Percentiles rank a stretch among this genome's conserved stretches.
Conservation (phyloP, 2,329 filamentous ascomycete genomes). For the Ophiostoma australiae region DNA sequence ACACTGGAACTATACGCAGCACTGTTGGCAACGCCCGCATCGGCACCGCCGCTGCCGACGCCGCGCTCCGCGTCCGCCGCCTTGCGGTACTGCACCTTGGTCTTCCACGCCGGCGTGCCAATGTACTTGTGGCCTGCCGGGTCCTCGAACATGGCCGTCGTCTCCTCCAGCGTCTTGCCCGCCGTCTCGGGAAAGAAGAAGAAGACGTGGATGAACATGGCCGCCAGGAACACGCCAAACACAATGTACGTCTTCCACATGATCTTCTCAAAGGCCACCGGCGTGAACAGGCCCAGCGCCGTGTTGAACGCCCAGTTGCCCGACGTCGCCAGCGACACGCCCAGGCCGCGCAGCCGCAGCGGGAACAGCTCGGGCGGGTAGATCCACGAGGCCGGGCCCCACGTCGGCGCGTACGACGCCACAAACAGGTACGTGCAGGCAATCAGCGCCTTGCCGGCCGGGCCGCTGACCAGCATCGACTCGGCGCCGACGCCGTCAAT, state of each 20-base stretch:
- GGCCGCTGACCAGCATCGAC: slow-evolving; percentile 46
- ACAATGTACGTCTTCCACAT: slow-evolving; percentile 22
- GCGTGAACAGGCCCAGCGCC: neutral
- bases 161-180: slow-evolving; percentile 37
- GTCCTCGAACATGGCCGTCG: slow-evolving; percentile 36
- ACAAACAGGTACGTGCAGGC: slow-evolving; percentile 63
- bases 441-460: slow-evolving; percentile 53
- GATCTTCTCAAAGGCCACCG: slow-evolving; percentile 18
- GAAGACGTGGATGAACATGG: slow-evolving; percentile 15
- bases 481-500: slow-evolving; percentile 40
- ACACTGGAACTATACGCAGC: no score
- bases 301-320: slow-evolving; percentile 37
- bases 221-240: slow-evolving; percentile 18
- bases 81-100: slow-evolving; percentile 36
- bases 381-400: slow-evolving; percentile 43
- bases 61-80: slow-evolving; percentile 35
- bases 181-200: slow-evolving; percentile 26
- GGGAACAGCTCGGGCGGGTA: slow-evolving; percentile 47
- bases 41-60: slow-evolving; percentile 6
- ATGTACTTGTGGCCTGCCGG: slow-evolving; percentile 38
- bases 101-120: slow-evolving; percentile 43
- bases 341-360: slow-evolving; percentile 39
- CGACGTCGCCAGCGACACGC: slow-evolving; percentile 35
- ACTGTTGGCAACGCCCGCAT: neutral
- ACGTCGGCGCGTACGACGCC: slow-evolving; percentile 44